Evolutionary conservation across 768 basidiomycete genomes (phyloP).

Genomic region (Lentinula guzmanii): DNA sequence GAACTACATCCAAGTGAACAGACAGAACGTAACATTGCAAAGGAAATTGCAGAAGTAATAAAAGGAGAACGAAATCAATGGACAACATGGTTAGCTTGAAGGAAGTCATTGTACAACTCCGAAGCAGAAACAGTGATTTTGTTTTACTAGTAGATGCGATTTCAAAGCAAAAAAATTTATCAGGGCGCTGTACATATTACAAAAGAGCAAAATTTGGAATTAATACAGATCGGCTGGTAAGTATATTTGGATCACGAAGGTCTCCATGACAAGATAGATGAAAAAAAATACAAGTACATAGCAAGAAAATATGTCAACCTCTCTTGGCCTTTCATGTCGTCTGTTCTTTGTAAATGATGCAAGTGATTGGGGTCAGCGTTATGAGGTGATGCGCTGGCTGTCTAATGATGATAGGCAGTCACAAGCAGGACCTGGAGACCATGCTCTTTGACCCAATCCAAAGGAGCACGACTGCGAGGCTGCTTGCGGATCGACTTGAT

Average conservation of each 20-base stretch:
- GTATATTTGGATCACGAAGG: background rate
- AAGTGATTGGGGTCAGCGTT: background rate
- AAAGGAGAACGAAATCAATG: constrained; percentile 29
- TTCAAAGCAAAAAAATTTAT: background rate
- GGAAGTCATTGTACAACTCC: background rate
- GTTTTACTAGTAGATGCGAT: background rate
- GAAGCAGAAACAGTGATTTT: no score
- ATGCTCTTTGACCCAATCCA: constrained; percentile 38
- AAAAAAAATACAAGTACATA: background rate
- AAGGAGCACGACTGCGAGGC: constrained; percentile 22
- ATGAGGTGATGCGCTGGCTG: background rate
- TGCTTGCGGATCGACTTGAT: constrained; percentile 46
- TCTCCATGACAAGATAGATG: background rate
- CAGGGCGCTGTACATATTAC: background rate
- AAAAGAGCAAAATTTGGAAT: background rate
- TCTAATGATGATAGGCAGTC: constrained; percentile 11
- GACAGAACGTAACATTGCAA: constrained; percentile 37
- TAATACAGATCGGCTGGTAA: background rate
- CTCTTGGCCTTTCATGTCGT: background rate
- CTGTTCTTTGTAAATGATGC: background rate
- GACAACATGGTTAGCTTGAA: constrained; percentile 35
- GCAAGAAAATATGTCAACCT: background rate
- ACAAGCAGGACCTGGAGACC: constrained; percentile 39
- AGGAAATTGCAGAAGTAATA: constrained; percentile 33
- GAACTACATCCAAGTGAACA: constrained; percentile 43